A percentile compares a stretch with the other conserved stretches of the same genome.
Conservation (phyloP, 331 rosid species). For the Acacia pycnantha region DNA sequence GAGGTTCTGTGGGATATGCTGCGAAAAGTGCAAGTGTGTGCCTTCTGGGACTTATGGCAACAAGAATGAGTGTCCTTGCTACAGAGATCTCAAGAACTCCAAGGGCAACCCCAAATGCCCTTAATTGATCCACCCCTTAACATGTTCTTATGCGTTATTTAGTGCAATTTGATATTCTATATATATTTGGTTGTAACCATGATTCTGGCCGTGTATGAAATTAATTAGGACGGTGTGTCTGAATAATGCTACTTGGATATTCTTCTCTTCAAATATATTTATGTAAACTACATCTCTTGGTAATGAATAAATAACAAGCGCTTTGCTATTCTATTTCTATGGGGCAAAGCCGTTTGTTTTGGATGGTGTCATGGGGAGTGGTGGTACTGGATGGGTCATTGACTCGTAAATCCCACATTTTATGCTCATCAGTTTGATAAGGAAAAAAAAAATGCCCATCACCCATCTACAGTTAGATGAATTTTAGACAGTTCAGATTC, state of each 20-base stretch:
- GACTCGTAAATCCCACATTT: too few relatives aligned
- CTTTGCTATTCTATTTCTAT: too few relatives aligned
- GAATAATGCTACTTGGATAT: background rate
- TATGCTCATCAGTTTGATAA: too few relatives aligned
- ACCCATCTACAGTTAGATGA: too few relatives aligned
- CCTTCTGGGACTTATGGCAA: conserved; percentile 91
- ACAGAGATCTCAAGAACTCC: conserved; percentile 70
- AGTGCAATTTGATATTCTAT: background rate
- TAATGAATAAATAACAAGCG: background rate
- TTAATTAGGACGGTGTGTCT: background rate
- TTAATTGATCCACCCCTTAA: conserved; percentile 16
- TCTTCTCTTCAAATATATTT: background rate
- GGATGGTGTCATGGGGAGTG: background rate
- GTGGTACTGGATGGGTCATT: background rate
- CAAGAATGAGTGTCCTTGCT: conserved; percentile 92
- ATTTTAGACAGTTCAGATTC: too few relatives aligned
- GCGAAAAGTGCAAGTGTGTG: conserved; percentile 72
- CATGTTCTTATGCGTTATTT: background rate
- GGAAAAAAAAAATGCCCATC: too few relatives aligned
- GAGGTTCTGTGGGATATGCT: conserved; percentile 81
- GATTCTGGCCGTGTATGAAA: conserved; percentile 6
- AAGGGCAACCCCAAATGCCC: conserved; percentile 85
- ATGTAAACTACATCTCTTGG: background rate
- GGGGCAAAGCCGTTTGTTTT: background rate
- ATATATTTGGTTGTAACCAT: background rate